Conservation (phyloP, 2,329 filamentous ascomycete species). For the Talaromyces sp. region DNA sequence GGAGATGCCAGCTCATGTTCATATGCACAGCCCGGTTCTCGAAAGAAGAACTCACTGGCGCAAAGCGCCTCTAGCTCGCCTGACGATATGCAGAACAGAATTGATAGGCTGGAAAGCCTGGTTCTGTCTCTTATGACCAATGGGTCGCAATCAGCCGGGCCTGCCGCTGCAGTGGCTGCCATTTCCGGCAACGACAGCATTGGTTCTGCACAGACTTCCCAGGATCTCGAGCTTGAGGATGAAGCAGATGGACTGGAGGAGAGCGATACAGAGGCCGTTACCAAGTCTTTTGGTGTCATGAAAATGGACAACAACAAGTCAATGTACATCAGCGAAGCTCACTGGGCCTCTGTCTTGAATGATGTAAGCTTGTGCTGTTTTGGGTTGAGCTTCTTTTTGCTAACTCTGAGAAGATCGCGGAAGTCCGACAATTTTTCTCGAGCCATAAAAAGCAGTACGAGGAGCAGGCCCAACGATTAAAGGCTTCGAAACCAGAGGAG, state of each 20-base stretch:
- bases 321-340: conserved; percentile 75
- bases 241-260: conserved; percentile 55
- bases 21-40: conserved; percentile 65
- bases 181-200: conserved; percentile 42
- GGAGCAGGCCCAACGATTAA: conserved; percentile 71
- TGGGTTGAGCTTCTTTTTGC: background rate
- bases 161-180: conserved; percentile 55
- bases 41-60: conserved; percentile 63
- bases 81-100: conserved; percentile 98
- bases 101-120: conserved; percentile 87
- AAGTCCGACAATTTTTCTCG: conserved; percentile 87
- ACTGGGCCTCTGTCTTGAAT: conserved; percentile 75
- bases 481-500: conserved; percentile 57
- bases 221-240: conserved; percentile 45
- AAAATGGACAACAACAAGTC: conserved; percentile 77
- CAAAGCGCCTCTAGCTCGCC: conserved; percentile 60
- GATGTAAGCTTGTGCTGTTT: conserved; percentile 47
- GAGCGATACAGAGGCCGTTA: conserved; percentile 66
- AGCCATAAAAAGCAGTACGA: conserved; percentile 86
- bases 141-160: conserved; percentile 60
- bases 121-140: conserved; percentile 93
- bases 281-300: conserved; percentile 72
- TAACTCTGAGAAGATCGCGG: conserved; percentile 59
- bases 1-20: conserved; percentile 76
- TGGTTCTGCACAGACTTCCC: conserved; percentile 33